These are phyloP conservation scores for Pythium inflatum DNA, from an alignment of 352 stramenopile genomes.

Conservation along the genomic window DNA sequence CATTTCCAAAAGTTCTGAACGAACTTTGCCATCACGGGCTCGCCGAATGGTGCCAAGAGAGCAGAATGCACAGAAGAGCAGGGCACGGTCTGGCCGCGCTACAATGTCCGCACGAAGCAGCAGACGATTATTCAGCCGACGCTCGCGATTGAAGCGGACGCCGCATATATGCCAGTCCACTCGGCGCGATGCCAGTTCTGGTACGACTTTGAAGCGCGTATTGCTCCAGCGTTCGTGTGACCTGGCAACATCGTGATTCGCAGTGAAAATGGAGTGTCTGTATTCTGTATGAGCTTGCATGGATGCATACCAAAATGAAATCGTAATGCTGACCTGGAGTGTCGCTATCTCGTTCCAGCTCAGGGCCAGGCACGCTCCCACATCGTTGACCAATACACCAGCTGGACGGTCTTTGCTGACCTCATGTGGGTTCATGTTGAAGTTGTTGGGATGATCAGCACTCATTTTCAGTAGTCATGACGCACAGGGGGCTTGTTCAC, in stretches of 20 bases:
- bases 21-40: neutral
- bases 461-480: no score
- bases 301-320: no score
- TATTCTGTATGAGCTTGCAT: no score
- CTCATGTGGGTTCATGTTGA: no score
- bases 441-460: no score
- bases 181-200: slow-evolving; percentile 18
- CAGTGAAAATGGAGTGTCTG: no score
- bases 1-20: neutral
- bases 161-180: slow-evolving; percentile 13
- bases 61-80: neutral
- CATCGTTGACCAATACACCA: slow-evolving; percentile 1
- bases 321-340: no score
- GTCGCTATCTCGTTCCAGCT: no score
- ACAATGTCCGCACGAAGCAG: slow-evolving; percentile 19
- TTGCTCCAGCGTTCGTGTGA: slow-evolving; percentile 3
- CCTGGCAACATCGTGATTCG: no score
- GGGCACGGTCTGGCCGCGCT: neutral
- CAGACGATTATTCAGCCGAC: slow-evolving; percentile 18
- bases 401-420: no score
- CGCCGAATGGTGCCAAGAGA: neutral
- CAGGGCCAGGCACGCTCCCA: no score
- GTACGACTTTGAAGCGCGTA: slow-evolving; percentile 9
- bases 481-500: no score
- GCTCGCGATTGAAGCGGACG: slow-evolving; percentile 6